A percentile compares a stretch with the other conserved stretches of the same genome.
These are phyloP conservation scores for Candida frijolesensis DNA, from an alignment of 1,139 yeast species.

Conservation along the genomic window DNA sequence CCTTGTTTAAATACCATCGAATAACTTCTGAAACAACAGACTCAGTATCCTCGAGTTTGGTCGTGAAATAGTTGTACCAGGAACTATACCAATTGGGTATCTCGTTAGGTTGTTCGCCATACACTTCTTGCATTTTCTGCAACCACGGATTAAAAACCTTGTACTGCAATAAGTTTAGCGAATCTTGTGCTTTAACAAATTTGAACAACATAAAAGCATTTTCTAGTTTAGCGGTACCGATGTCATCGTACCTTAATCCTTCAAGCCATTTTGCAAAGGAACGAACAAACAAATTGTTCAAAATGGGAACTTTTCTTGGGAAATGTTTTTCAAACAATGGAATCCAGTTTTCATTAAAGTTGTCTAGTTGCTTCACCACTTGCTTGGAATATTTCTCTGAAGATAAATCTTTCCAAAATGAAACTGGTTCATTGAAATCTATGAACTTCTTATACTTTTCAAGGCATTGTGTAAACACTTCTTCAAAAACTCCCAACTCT, in stretches of 20 bases:
- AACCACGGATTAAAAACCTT: constrained; percentile 34
- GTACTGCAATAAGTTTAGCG: constrained; percentile 27
- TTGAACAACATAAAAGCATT: neutral
- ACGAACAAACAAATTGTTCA: constrained; percentile 3
- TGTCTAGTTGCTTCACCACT: constrained; percentile 7
- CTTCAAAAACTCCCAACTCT: constrained; percentile 16
- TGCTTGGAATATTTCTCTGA: neutral
- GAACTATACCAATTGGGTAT: constrained; percentile 15
- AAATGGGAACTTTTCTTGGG: constrained; percentile 1
- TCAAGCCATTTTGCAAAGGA: constrained; percentile 9
- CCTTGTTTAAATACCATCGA: constrained; percentile 31
- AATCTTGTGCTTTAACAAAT: constrained; percentile 5
- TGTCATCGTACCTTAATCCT: neutral
- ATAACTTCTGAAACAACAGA: constrained; percentile 11
- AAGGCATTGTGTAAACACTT: constrained; percentile 14
- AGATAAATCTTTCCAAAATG: constrained; percentile 20
- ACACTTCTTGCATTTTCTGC: constrained; percentile 8
- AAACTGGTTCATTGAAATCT: constrained; percentile 14
- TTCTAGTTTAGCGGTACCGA: constrained; percentile 7
- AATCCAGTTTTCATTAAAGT: constrained; percentile 8
- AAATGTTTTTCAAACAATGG: constrained; percentile 5
- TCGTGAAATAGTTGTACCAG: constrained; percentile 18
- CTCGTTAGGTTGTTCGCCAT: constrained; percentile 4
- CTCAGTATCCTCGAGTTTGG: neutral
- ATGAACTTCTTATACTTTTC: constrained; percentile 18